Percentiles rank a stretch among this genome's conserved stretches.
Evolutionary conservation across 306 rosid species (phyloP).

Genomic region (Cicer pinnatifidum): DNA sequence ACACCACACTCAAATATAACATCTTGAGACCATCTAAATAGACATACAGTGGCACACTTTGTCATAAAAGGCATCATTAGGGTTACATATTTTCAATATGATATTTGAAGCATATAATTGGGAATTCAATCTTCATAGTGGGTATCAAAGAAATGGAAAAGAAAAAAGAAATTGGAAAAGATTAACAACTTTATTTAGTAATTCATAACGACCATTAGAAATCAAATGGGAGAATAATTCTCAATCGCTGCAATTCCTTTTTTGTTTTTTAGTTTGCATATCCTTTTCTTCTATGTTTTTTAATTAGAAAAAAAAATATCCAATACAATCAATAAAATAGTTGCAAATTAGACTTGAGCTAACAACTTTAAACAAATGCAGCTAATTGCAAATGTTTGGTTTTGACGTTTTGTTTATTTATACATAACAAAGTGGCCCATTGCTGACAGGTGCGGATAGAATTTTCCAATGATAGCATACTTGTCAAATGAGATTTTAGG

Average conservation of each 20-base stretch:
- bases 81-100: neutral
- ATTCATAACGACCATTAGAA: constrained; percentile 34
- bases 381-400: neutral
- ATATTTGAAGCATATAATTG: constrained; percentile 1
- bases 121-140: neutral
- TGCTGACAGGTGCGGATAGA: neutral
- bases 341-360: neutral
- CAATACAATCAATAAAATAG: neutral
- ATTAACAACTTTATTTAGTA: constrained; percentile 8
- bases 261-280: neutral
- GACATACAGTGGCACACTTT: neutral
- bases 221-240: neutral
- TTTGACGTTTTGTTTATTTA: neutral
- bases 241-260: neutral
- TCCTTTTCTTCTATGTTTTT: neutral
- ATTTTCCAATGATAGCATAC: neutral
- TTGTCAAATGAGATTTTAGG: neutral
- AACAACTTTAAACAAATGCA: neutral
- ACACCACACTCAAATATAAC: too few species aligned
- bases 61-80: neutral
- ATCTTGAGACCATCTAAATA: too few species aligned
- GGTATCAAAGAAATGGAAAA: constrained; percentile 21
- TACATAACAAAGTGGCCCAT: neutral
- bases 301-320: neutral
- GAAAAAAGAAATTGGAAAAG: constrained; percentile 22